A percentile compares a stretch with the other conserved stretches of the same genome.
phyloP scores from a whole-genome alignment of 1,284 basidiomycete genomes.

The Naganishia cerealis region DNA sequence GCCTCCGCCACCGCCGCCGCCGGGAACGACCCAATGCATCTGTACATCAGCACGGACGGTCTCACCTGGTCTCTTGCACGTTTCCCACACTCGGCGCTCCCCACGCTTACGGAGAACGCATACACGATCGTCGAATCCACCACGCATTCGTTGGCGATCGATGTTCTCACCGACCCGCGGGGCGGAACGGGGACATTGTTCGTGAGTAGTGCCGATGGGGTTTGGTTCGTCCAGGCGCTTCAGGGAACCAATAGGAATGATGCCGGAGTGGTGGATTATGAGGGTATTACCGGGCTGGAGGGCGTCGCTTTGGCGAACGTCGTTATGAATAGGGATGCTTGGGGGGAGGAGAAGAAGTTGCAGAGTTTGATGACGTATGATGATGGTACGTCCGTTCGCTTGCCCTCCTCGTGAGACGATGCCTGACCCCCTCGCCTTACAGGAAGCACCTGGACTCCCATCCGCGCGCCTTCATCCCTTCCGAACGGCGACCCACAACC shows the following conservation, averaged over 20 bases:
- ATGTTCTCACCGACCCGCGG: slow-evolving; percentile 77
- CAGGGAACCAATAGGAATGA: slow-evolving; percentile 86
- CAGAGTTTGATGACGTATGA: slow-evolving; percentile 83
- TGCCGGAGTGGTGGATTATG: slow-evolving; percentile 87
- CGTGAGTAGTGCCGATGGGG: slow-evolving; percentile 90
- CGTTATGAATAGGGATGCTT: slow-evolving; percentile 72
- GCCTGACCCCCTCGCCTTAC: background rate
- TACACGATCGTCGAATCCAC: slow-evolving; percentile 96
- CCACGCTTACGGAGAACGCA: slow-evolving; percentile 54
- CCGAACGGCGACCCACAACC: slow-evolving; percentile 63
- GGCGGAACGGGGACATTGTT: slow-evolving; percentile 83
- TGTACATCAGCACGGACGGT: slow-evolving; percentile 81
- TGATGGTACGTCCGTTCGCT: slow-evolving; percentile 63
- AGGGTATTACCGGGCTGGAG: slow-evolving; percentile 86
- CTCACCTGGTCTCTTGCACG: slow-evolving; percentile 63
- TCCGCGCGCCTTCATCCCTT: slow-evolving; percentile 67
- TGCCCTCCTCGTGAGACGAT: too few species aligned
- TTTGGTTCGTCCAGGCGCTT: slow-evolving; percentile 88
- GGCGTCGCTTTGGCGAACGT: slow-evolving; percentile 89
- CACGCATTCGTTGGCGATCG: slow-evolving; percentile 86
- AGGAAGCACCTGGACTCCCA: slow-evolving; percentile 72
- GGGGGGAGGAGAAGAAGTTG: slow-evolving; percentile 66
- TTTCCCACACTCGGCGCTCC: slow-evolving; percentile 54
- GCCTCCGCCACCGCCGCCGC: slow-evolving; percentile 16
- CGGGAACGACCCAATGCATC: slow-evolving; percentile 67